Base-by-base conservation (phyloP, 352 stramenopile genomes). In the Thalassiosira mediterranea region DNA sequence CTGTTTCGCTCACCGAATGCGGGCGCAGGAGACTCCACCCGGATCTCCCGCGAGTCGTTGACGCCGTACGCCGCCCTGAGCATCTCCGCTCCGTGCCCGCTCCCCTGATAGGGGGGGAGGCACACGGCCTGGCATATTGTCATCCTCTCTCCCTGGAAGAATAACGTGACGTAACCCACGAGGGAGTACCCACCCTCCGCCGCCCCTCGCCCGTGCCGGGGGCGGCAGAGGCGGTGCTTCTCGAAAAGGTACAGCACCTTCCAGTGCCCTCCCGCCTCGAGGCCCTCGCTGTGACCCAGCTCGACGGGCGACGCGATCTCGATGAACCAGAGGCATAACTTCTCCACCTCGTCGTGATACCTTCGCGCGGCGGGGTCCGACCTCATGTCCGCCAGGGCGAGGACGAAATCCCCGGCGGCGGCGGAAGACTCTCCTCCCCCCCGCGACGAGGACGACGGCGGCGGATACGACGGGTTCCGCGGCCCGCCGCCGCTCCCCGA, bases 201-300 rank as follows among this genome's bases (percentile, higher is more conserved):
- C 54, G 8, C 19, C 26, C 40, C 42, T 51, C 34, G 19, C 47
- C 52, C 23, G 10, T 4, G 29, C 21, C n/a, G n/a, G n/a, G n/a
- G n/a, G n/a, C n/a, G n/a, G n/a, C n/a, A n/a, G n/a, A n/a, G n/a
- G n/a, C 34, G 7, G 42, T 83, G 72, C 62, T 83, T 84, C 53
- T 79, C 67, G 72, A 87, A 90, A 11, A 91, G 40, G 49, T 90
- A 91, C 10, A 91, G 17, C 31, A 89, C 72, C 63, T 87, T 86
- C 86, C 86, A 91, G 65, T 77, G 81, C 13, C 66, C 72, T 42
- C 71, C 76, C 17, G 56, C 40, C 26, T 72, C 70, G 4, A 68
- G 42, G 46, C 54, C 57, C 15, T 59, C 28, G n/a, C 67, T 59
- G 0, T 28, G 42, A 34, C 69, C 58, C 17, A 91, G 49, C 58